phyloP scores from a whole-genome alignment of 2,329 filamentous ascomycete species.

The Claviceps sp. region DNA sequence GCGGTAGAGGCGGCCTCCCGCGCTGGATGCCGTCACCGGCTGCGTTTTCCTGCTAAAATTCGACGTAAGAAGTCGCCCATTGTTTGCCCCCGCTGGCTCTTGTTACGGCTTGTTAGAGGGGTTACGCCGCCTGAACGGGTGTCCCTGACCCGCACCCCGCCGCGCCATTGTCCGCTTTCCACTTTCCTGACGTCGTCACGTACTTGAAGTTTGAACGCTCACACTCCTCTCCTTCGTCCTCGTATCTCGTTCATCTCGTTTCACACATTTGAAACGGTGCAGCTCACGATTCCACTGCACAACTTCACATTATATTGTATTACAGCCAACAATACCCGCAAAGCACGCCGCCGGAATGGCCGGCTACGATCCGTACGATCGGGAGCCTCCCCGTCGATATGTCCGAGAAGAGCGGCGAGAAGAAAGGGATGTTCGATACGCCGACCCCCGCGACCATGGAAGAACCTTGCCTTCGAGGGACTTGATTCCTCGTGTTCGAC shows the following conservation, averaged over 20 bases:
- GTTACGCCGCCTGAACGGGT: not conserved
- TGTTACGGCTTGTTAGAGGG: too few relatives aligned
- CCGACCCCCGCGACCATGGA: constrained; percentile 37
- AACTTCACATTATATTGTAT: not conserved
- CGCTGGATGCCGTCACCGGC: too few relatives aligned
- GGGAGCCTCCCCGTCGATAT: constrained; percentile 35
- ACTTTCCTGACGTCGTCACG: not conserved
- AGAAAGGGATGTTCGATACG: constrained; percentile 38
- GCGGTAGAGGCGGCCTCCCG: too few relatives aligned
- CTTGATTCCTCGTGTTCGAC: constrained; percentile 45
- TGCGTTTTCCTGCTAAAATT: too few relatives aligned
- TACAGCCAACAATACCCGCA: not conserved
- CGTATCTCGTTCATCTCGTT: not conserved
- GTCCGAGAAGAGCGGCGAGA: constrained; percentile 41
- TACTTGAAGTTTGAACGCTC: not conserved
- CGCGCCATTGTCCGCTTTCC: not conserved
- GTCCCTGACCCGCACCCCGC: not conserved
- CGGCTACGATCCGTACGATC: constrained; percentile 43
- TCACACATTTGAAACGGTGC: not conserved
- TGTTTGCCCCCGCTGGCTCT: not conserved
- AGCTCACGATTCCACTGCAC: not conserved
- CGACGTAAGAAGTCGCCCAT: not conserved
- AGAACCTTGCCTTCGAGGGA: constrained; percentile 34
- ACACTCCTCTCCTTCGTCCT: not conserved
- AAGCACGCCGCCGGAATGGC: constrained; percentile 16